phyloP scores from a whole-genome alignment of 192 early-diverging fungal genomes.

The Backusella mclennaniae region DNA sequence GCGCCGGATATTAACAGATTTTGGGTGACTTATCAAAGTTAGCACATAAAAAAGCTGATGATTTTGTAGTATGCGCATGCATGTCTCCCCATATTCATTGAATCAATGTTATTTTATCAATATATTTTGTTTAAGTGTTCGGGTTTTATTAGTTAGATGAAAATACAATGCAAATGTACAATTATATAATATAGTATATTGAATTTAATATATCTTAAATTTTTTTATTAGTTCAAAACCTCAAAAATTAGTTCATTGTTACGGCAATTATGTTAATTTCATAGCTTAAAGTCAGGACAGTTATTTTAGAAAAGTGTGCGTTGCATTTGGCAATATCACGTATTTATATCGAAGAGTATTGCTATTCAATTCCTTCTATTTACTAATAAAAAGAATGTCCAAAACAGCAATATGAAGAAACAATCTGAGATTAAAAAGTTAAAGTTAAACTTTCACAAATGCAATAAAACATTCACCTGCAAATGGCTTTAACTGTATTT shows the following conservation, averaged over 20 bases:
- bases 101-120: background rate
- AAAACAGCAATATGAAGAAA: background rate
- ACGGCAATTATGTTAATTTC: background rate
- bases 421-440: background rate
- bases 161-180: background rate
- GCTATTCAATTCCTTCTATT: background rate
- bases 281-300: background rate
- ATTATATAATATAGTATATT: background rate
- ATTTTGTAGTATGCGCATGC: background rate
- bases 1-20: background rate
- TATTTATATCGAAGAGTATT: background rate
- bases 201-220: background rate
- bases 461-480: background rate
- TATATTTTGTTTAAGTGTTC: background rate
- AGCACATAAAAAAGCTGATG: background rate
- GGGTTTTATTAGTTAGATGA: background rate
- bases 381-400: background rate
- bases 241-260: background rate
- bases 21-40: background rate
- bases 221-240: background rate
- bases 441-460: background rate
- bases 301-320: background rate
- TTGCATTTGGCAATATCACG: too few species aligned
- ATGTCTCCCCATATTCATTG: background rate
- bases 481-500: background rate